A percentile compares a stretch with the other conserved stretches of the same genome.
Evolutionary conservation across 768 basidiomycete genomes (phyloP).

Genomic region (Collybiopsis luxurians): DNA sequence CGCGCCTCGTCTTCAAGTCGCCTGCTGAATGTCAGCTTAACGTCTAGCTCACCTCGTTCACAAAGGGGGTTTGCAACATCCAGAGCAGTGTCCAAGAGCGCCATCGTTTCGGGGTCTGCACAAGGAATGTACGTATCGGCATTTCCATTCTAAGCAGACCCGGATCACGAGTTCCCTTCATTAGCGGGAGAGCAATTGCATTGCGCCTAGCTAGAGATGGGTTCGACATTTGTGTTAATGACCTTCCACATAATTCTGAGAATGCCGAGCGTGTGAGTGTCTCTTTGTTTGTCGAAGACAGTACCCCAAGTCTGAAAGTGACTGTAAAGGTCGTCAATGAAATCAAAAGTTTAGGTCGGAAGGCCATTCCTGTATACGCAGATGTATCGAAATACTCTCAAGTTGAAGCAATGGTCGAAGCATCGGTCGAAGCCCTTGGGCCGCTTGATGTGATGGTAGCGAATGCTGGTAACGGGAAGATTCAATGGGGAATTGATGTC

Average conservation of each 20-base stretch:
- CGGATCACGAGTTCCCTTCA: not conserved
- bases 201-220: slow-evolving; percentile 31
- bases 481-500: not conserved
- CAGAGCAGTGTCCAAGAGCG: not conserved
- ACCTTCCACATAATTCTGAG: slow-evolving; percentile 18
- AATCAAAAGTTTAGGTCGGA: slow-evolving; percentile 2
- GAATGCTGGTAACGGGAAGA: slow-evolving; percentile 34
- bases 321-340: not conserved
- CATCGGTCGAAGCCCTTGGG: slow-evolving; percentile 8
- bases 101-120: slow-evolving; percentile 7
- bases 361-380: not conserved
- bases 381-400: slow-evolving; percentile 4
- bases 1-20: no score
- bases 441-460: slow-evolving; percentile 31
- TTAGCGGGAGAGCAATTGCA: slow-evolving; percentile 32
- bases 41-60: not conserved
- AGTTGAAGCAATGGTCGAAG: not conserved
- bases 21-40: no score
- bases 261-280: slow-evolving; percentile 12
- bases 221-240: slow-evolving; percentile 32
- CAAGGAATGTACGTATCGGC: slow-evolving; percentile 8
- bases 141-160: no score
- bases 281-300: not conserved
- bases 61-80: not conserved
- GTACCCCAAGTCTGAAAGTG: not conserved